A percentile compares a stretch with the other conserved stretches of the same genome.
phyloP scores from a whole-genome alignment of 2,329 filamentous ascomycete genomes.

The Aureobasidium uvarum region DNA sequence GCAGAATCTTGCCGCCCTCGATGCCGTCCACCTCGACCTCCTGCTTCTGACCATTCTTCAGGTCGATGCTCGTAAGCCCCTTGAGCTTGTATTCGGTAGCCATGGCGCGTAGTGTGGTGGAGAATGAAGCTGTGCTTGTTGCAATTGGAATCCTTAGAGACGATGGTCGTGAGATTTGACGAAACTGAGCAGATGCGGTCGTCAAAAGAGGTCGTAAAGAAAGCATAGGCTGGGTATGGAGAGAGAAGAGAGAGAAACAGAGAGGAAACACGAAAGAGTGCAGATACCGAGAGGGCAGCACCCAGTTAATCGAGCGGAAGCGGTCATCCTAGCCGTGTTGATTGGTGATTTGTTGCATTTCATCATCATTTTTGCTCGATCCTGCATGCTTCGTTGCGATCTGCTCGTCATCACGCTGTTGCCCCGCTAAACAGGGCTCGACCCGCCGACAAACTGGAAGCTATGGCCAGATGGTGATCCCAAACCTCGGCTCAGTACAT shows the following conservation, averaged over 20 bases:
- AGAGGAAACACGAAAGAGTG: slow-evolving; percentile 4
- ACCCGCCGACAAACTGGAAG: not conserved
- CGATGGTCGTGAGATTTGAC: slow-evolving; percentile 18
- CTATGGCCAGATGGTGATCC: not conserved
- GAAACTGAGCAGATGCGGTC: slow-evolving; percentile 20
- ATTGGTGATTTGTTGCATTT: slow-evolving; percentile 21
- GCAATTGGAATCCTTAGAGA: not conserved
- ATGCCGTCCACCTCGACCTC: slow-evolving; percentile 91
- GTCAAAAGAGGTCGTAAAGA: slow-evolving; percentile 25
- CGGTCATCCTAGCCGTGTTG: slow-evolving; percentile 6
- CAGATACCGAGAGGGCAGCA: not conserved
- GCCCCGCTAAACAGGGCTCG: slow-evolving; percentile 3
- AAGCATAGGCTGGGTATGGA: slow-evolving; percentile 23
- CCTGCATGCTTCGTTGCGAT: not conserved
- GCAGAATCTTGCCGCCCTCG: slow-evolving; percentile 77
- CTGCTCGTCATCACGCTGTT: slow-evolving; percentile 14
- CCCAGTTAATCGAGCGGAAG: not conserved
- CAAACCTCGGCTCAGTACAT: slow-evolving; percentile 3
- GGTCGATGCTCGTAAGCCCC: slow-evolving; percentile 67
- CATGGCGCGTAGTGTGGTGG: slow-evolving; percentile 40
- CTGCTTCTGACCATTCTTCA: slow-evolving; percentile 78
- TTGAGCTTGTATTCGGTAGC: slow-evolving; percentile 63
- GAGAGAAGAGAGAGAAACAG: not conserved
- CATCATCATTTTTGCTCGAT: slow-evolving; percentile 8
- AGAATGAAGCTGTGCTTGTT: slow-evolving; percentile 29